Conservation (phyloP, 1,139 yeast species). For the Saccharomyces hybrid region DNA sequence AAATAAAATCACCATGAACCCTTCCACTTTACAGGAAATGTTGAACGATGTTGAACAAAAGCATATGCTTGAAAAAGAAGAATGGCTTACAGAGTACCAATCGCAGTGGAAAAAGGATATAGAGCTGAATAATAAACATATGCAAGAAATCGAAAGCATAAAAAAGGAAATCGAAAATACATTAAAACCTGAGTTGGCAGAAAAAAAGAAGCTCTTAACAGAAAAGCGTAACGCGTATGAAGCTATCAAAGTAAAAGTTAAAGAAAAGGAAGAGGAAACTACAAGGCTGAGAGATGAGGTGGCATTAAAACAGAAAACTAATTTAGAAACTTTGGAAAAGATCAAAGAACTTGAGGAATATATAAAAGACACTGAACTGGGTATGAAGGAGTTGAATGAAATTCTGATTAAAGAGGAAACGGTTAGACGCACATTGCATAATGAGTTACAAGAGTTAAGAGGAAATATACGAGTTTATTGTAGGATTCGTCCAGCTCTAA, state of each 20-base stretch:
- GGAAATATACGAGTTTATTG: constrained; percentile 93
- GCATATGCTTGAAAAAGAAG: constrained; percentile 19
- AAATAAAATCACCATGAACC: constrained; percentile 24
- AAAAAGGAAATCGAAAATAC: constrained; percentile 14
- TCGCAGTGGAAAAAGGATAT: constrained; percentile 18
- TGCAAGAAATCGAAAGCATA: constrained; percentile 17
- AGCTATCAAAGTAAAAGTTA: constrained; percentile 6
- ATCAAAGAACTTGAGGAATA: constrained; percentile 25
- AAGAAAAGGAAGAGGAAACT: constrained; percentile 12
- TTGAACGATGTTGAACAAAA: constrained; percentile 19
- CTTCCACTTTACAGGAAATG: constrained; percentile 15
- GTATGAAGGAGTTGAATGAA: constrained; percentile 29
- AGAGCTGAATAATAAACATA: constrained; percentile 14
- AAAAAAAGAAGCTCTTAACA: constrained; percentile 15
- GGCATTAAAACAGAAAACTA: constrained; percentile 10
- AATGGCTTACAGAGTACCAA: constrained; percentile 26
- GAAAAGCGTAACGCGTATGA: constrained; percentile 13
- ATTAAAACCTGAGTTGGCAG: constrained; percentile 14
- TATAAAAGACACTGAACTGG: constrained; percentile 24
- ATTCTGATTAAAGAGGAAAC: constrained; percentile 42
- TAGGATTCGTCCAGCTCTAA: constrained; percentile 59
- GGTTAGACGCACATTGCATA: constrained; percentile 60
- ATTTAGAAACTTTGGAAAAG: constrained; percentile 13
- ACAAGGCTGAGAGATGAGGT: constrained; percentile 11
- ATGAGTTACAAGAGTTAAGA: constrained; percentile 72